Evolutionary conservation across 768 basidiomycete genomes (phyloP), one percentile per base, ranked within the genome.

Genomic region (Ramaria rubella): DNA sequence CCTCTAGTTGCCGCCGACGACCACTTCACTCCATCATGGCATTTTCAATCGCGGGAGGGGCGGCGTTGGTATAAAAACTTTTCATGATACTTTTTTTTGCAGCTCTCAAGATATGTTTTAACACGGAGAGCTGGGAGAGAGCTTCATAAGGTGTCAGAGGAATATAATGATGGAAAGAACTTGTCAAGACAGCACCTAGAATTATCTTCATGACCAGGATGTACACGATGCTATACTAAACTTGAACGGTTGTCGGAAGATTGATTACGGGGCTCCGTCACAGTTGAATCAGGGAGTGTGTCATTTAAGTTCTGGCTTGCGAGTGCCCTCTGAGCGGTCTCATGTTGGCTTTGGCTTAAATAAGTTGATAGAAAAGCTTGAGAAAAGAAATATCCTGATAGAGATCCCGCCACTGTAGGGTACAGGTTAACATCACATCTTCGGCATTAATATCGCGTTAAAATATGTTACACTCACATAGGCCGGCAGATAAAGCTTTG

Each of bases 381-480:
- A 24, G 55, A 56, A 21, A 56, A 56, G 21, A 46, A 48, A 33
- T 56, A 56, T 15, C 55, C 55, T 15, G 55, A 44, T 49, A 56
- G 33, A 15, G 43, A 24, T 1, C 55, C 55, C 3, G 55, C 45
- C 43, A 56, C 55, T 56, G 33, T 19, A 40, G 21, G 34, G 29
- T 24, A 29, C 12, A 9, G 23, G 3, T 56, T n/a, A 46, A 46
- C 29, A 52, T 19, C 11, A 53, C 17, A 42, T 2, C 34, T 53
- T 30, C 21, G 40, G n/a, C n/a, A n/a, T n/a, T n/a, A n/a, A n/a
- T n/a, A n/a, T n/a, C n/a, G n/a, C n/a, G n/a, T n/a, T n/a, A n/a
- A n/a, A 49, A 29, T 29, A 24, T 21, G 17, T 8, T 11, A 14
- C 24, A 45, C 55, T 46, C 46, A 48, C 55, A 34, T 33, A 56